Percentiles rank a stretch among this genome's conserved stretches.
These are phyloP conservation scores for Acanthamoeba royreba DNA, from an alignment of 208 protist species.

Conservation along the genomic window DNA sequence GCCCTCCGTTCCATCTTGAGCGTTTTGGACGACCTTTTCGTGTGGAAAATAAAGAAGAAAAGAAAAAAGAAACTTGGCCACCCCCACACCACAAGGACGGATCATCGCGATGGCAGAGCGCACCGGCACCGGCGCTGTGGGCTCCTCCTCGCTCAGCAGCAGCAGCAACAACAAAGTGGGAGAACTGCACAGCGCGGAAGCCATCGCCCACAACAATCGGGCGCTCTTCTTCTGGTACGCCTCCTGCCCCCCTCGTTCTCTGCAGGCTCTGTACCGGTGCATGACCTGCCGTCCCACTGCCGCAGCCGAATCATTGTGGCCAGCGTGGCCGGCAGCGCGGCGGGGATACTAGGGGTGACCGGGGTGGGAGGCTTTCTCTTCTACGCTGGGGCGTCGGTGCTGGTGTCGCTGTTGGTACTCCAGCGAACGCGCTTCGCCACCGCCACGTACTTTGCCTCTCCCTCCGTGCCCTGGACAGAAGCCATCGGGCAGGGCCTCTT, in stretches of 20 bases:
- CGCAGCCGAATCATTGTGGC: neutral
- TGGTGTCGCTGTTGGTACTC: neutral
- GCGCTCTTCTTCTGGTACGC: neutral
- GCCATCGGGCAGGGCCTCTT: neutral
- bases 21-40: no score
- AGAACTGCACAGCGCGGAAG: neutral
- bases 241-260: no score
- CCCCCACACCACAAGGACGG: no score
- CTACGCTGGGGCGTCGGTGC: neutral
- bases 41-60: no score
- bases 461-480: neutral
- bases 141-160: no score
- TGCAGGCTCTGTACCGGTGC: no score
- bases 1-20: no score
- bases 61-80: no score
- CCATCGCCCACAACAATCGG: neutral
- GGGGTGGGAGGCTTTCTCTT: neutral
- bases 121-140: no score
- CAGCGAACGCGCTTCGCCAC: neutral
- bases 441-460: neutral
- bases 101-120: no score
- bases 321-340: neutral
- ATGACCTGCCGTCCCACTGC: no score
- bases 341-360: neutral
- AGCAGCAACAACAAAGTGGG: no score